phyloP scores from a whole-genome alignment of 2,329 filamentous ascomycete genomes.

The Graphilbum sp. region DNA sequence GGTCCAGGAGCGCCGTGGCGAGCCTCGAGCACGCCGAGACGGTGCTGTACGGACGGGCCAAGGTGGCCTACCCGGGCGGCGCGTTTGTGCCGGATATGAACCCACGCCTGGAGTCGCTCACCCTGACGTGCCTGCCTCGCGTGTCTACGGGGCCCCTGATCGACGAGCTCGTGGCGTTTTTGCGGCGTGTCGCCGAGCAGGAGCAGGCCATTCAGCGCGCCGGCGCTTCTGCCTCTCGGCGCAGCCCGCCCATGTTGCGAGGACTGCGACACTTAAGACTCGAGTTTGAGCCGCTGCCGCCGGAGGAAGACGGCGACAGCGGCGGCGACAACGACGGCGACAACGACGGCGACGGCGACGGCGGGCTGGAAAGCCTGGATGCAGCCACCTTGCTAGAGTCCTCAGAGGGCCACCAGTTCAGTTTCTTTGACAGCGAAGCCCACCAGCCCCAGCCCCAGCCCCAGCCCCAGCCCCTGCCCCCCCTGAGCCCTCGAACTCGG shows the following conservation, averaged over 20 bases:
- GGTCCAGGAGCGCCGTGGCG: slow-evolving; percentile 19
- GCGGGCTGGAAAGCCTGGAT: slow-evolving; percentile 18
- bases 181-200: slow-evolving; percentile 30
- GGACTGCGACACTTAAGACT: slow-evolving; percentile 38
- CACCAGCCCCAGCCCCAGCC: slow-evolving; percentile 7
- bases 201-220: slow-evolving; percentile 25
- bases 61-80: slow-evolving; percentile 27
- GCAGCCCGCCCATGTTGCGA: slow-evolving; percentile 17
- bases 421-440: slow-evolving; percentile 24
- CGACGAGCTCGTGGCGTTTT: slow-evolving; percentile 27
- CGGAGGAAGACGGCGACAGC: slow-evolving; percentile 15
- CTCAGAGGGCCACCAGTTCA: slow-evolving; percentile 23
- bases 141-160: slow-evolving; percentile 34
- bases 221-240: not conserved
- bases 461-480: no score
- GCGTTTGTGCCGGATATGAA: slow-evolving; percentile 42
- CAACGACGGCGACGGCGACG: slow-evolving; percentile 2
- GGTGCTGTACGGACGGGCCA: slow-evolving; percentile 22
- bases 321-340: slow-evolving; percentile 10
- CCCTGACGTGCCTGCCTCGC: slow-evolving; percentile 36
- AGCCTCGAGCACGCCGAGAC: slow-evolving; percentile 28
- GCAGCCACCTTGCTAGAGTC: slow-evolving; percentile 25
- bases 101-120: slow-evolving; percentile 33
- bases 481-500: no score
- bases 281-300: slow-evolving; percentile 32